Base-by-base conservation (phyloP, 1,284 basidiomycete species). In the Meira nashicola region DNA sequence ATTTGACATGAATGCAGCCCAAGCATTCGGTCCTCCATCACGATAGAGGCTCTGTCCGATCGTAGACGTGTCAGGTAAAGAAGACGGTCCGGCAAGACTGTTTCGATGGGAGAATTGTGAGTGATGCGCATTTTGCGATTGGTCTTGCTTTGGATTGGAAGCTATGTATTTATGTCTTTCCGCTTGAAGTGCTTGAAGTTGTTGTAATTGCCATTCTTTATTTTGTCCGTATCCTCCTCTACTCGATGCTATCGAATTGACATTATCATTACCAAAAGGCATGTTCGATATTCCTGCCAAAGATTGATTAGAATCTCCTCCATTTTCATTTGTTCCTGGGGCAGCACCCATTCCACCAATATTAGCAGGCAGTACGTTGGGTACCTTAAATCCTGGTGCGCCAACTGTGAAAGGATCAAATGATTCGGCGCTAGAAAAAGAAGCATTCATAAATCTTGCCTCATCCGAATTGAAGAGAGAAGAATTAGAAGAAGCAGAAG, bases 361-460 rank as follows among this genome's bases (percentile, higher is more conserved):
- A 54, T 64, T 64, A 17, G 70, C 62, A 1, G 71, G 71, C 2
- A 73, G 57, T 2, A 70, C 39, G 12, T 62, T 59, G 2, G 71
- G 71, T 1, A 73, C 71, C 39, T 73, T 72, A 64, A 73, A 72
- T 44, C 68, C 68, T 14, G 67, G 69, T 10, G 69, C 67, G 21
- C 70, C 68, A 40, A 70, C 58, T 37, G 64, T 70, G 59, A 73
- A 73, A 15, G 71, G 71, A 47, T 73, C 71, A 40, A 73, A 73
- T 11, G 59, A 62, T 17, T 72, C 68, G 1, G 66, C 68, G 1
- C 64, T 68, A 1, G 60, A 58, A 19, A 73, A 60, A n/a, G 63
- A 66, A 48, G 72, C 71, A 19, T 58, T 64, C 57, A 73, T 67
- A 60, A 73, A 73, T 23, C 63, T 65, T 49, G 67, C 60, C 61